Conservation (phyloP, 208 protist species). For the Blechomonas ayalai region DNA sequence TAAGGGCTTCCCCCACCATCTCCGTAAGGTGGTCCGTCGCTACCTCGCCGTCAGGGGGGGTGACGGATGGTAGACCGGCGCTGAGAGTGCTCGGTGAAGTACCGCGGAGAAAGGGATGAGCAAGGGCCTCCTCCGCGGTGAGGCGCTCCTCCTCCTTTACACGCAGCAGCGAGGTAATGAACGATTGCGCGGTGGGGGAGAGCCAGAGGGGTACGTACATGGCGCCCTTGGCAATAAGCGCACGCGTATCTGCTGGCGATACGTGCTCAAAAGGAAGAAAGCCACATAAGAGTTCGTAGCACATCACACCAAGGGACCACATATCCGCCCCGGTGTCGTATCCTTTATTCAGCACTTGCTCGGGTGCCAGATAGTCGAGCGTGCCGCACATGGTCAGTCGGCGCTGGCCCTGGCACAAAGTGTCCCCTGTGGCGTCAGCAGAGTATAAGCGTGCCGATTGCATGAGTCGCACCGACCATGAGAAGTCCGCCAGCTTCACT, state of each 20-base stretch:
- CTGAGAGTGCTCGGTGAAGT: background rate
- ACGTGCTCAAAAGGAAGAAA: slow-evolving; percentile 36
- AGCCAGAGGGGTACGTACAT: slow-evolving; percentile 23
- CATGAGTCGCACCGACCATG: slow-evolving; percentile 57
- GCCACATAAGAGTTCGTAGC: slow-evolving; percentile 53
- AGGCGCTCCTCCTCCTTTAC: slow-evolving; percentile 39
- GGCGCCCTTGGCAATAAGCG: slow-evolving; percentile 24
- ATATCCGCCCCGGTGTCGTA: slow-evolving; percentile 48
- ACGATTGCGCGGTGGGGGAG: slow-evolving; percentile 28
- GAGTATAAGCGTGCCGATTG: slow-evolving; percentile 1
- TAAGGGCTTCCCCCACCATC: too few relatives aligned
- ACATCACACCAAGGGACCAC: slow-evolving; percentile 64
- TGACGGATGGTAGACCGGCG: too few relatives aligned
- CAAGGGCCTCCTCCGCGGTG: slow-evolving; percentile 30
- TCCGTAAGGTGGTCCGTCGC: too few relatives aligned
- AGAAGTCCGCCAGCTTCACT: slow-evolving; percentile 97
- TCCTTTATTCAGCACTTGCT: too few relatives aligned
- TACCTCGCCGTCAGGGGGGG: too few relatives aligned
- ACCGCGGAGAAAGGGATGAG: slow-evolving; percentile 48
- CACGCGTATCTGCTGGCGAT: slow-evolving; percentile 19
- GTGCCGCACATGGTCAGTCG: slow-evolving; percentile 87
- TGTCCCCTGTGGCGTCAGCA: background rate
- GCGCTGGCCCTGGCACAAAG: background rate
- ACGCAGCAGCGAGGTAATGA: slow-evolving; percentile 41
- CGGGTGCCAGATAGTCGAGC: slow-evolving; percentile 97